These are phyloP conservation scores for Sequoiadendron giganteum DNA, from an alignment of 75 land plant genomes.

Conservation along the genomic window DNA sequence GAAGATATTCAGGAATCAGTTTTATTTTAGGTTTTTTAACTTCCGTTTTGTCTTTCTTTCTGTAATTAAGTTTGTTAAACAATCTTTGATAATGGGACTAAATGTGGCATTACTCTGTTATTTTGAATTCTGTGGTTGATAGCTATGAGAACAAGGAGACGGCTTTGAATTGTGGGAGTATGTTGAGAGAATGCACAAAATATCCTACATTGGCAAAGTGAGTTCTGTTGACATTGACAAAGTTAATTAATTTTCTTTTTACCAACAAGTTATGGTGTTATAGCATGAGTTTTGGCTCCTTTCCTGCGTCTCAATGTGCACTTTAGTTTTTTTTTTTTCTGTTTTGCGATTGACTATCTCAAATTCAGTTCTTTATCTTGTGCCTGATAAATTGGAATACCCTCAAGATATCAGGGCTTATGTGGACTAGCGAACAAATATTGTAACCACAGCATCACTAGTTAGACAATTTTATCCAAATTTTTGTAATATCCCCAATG, in stretches of 20 bases:
- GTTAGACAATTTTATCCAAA: too few relatives aligned
- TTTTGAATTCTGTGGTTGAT: constrained; percentile 29
- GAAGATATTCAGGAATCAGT: neutral
- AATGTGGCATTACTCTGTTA: neutral
- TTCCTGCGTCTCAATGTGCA: neutral
- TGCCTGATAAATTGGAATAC: too few relatives aligned
- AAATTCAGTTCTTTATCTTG: too few relatives aligned
- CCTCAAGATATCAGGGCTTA: too few relatives aligned
- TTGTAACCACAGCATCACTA: too few relatives aligned
- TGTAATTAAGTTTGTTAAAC: neutral
- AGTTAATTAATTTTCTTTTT: neutral
- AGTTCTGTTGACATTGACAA: constrained; percentile 12
- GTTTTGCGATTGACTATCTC: neutral
- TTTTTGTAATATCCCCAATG: too few relatives aligned
- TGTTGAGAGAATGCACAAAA: constrained; percentile 97
- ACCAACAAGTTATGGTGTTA: neutral
- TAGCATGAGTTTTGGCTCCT: neutral
- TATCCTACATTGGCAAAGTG: constrained; percentile 76
- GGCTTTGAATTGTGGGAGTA: constrained; percentile 87
- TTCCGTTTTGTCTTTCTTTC: neutral
- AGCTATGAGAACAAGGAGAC: constrained; percentile 94
- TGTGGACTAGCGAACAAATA: too few relatives aligned
- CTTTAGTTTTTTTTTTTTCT: constrained; percentile 6
- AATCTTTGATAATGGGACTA: neutral
- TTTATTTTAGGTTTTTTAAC: neutral